Base-by-base conservation (phyloP, 2,329 filamentous ascomycete genomes). In the Leptographium galeiforme region DNA sequence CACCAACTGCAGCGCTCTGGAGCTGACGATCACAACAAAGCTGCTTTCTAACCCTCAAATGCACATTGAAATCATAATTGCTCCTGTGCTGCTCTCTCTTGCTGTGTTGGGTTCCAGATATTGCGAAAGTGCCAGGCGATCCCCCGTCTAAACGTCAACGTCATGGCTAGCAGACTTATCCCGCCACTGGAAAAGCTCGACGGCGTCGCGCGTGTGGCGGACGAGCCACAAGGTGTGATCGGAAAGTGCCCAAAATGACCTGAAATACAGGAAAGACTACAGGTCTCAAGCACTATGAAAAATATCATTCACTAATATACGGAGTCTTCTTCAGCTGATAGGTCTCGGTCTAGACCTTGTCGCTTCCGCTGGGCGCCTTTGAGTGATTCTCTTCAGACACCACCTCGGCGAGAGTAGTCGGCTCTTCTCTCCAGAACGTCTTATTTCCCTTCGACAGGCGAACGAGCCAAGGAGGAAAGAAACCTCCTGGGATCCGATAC, bases 381-480 rank as follows among this genome's bases (percentile, higher is more conserved):
- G 41, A 13, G 18, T 25, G 41, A 25, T 5, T 45, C 43, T 48
- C 45, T 14, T 48, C 45, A 19, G 33, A 5, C 32, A 48, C 32
- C 32, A 8, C 12, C 32, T 36, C 45, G 4, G 45, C 30, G 2
- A 51, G 32, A 4, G 18, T 8, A 12, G 32, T 36, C 18, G 45
- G 36, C 19, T 53, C 46, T 7, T 36, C 38, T 7, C 73, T 72
- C 85, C 86, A 89, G 64, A 90, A 90, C 60, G 85, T 77, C 68
- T 76, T 84, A 72, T 88, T 85, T 33, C 87, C 87, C 40, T 69
- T 69, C 0, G 68, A 64, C 6, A 84, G 70, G 34, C 88, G 77
- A 54, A 74, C 71, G 51, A 89, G 63, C 88, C 88, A 94, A 0
- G 79, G 79, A 0, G 88, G 87, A 32, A 90, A 68, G 50, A 93